Conservation (phyloP, 2,329 filamentous ascomycete species). For the Fusarium floridanum region DNA sequence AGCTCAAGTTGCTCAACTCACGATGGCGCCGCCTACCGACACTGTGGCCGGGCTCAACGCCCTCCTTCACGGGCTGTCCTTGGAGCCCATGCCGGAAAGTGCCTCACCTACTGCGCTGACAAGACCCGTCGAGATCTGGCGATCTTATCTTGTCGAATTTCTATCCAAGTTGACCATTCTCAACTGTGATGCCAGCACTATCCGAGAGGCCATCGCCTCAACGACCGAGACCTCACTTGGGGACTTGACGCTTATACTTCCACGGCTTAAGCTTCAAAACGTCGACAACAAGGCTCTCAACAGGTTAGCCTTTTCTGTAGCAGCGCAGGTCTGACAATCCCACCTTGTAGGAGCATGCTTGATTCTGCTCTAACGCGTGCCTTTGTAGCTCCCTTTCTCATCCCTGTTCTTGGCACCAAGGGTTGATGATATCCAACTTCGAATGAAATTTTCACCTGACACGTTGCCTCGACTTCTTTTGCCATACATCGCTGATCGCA, state of each 20-base stretch:
- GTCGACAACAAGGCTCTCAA: conserved; percentile 18
- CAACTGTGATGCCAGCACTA: conserved; percentile 20
- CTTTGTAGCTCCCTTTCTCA: conserved; percentile 16
- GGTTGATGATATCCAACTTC: conserved; percentile 30
- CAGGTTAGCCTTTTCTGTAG: conserved; percentile 19
- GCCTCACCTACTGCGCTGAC: conserved; percentile 14
- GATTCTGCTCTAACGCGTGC: background rate
- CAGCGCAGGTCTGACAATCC: conserved; percentile 7
- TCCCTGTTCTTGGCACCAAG: conserved; percentile 20
- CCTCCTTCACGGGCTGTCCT: conserved; percentile 14
- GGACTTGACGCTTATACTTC: conserved; percentile 27
- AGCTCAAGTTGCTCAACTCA: background rate
- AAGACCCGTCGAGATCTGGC: conserved; percentile 31
- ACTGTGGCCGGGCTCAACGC: conserved; percentile 17
- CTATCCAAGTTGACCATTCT: conserved; percentile 9
- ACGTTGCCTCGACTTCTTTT: conserved; percentile 22
- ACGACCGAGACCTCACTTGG: conserved; percentile 29
- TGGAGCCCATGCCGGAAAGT: conserved; percentile 20
- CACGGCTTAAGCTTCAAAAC: conserved; percentile 20
- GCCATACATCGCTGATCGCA: conserved; percentile 25
- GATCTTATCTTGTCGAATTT: conserved; percentile 15
- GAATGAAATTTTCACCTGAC: conserved; percentile 24
- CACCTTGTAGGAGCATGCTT: background rate
- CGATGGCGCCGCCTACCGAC: conserved; percentile 13
- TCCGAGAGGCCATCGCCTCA: conserved; percentile 27